phyloP scores from a whole-genome alignment of 495 filamentous ascomycete genomes.

The Rhizodiscina lignyota region DNA sequence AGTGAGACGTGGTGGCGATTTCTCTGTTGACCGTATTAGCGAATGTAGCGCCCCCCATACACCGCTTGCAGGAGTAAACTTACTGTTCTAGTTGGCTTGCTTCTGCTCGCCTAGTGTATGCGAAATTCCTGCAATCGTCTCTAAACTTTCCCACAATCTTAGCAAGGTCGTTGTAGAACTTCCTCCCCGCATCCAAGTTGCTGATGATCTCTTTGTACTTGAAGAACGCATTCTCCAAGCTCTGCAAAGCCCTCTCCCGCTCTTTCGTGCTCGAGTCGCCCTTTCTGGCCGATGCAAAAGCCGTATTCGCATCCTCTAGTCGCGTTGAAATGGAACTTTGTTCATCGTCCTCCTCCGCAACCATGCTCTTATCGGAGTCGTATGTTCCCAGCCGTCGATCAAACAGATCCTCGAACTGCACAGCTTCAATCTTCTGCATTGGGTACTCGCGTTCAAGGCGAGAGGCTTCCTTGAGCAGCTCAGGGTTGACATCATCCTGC shows the following conservation, averaged over 20 bases:
- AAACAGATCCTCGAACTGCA: constrained; percentile 83
- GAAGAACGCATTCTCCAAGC: constrained; percentile 78
- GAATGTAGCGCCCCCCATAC: constrained; percentile 1
- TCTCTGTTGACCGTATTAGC: constrained; percentile 28
- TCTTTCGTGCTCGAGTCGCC: constrained; percentile 62
- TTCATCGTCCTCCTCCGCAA: constrained; percentile 55
- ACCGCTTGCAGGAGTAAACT: constrained; percentile 7
- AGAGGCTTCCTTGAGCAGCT: constrained; percentile 65
- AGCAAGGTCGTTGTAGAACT: constrained; percentile 92
- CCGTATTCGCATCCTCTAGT: constrained; percentile 56
- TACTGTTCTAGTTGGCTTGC: constrained; percentile 62
- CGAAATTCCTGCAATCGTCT: constrained; percentile 64
- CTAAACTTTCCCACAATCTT: constrained; percentile 66
- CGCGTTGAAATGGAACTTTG: constrained; percentile 55
- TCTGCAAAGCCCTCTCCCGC: constrained; percentile 72
- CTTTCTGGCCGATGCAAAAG: constrained; percentile 52
- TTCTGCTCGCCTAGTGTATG: constrained; percentile 63
- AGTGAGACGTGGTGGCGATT: constrained; percentile 31
- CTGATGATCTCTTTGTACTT: constrained; percentile 89
- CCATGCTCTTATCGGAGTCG: constrained; percentile 50
- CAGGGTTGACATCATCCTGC: constrained; percentile 69
- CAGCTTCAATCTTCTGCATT: constrained; percentile 65
- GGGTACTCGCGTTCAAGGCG: constrained; percentile 74
- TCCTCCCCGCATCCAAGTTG: constrained; percentile 75
- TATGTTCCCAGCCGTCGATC: constrained; percentile 68